Conservation (phyloP, 495 filamentous ascomycete genomes). For the Ascodesmis nigricans region DNA sequence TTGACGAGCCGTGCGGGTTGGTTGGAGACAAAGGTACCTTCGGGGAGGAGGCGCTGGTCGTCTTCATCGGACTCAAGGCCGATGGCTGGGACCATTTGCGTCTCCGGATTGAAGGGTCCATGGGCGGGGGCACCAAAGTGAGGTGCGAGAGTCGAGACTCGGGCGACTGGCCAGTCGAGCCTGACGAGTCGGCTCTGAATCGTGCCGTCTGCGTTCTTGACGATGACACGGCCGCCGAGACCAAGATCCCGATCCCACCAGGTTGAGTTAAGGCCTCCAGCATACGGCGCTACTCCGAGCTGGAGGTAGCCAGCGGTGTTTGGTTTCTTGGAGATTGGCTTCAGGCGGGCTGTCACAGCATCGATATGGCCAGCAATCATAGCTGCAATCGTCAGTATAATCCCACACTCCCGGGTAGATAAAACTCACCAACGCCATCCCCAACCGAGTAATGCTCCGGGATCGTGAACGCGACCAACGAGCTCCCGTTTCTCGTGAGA, state of each 20-base stretch:
- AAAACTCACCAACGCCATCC: slow-evolving; percentile 45
- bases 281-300: slow-evolving; percentile 81
- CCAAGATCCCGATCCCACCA: slow-evolving; percentile 40
- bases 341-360: slow-evolving; percentile 67
- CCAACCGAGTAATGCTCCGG: slow-evolving; percentile 65
- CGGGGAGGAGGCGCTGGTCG: slow-evolving; percentile 8
- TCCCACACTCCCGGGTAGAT: background rate
- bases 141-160: slow-evolving; percentile 78
- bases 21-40: slow-evolving; percentile 47
- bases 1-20: slow-evolving; percentile 70
- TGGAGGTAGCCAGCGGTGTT: slow-evolving; percentile 68
- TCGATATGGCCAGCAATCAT: slow-evolving; percentile 78
- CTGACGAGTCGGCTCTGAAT: slow-evolving; percentile 67
- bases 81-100: slow-evolving; percentile 83
- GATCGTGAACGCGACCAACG: slow-evolving; percentile 67
- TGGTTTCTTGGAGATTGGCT: slow-evolving; percentile 67
- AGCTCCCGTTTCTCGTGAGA: slow-evolving; percentile 62
- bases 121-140: slow-evolving; percentile 70
- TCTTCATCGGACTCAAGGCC: slow-evolving; percentile 42
- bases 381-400: slow-evolving; percentile 21
- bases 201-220: slow-evolving; percentile 57
- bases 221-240: slow-evolving; percentile 69
- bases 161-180: slow-evolving; percentile 80
- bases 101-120: slow-evolving; percentile 70
- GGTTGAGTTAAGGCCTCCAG: slow-evolving; percentile 46